Percentiles rank a stretch among this genome's conserved stretches.
Conservation (phyloP, 495 filamentous ascomycete genomes). For the Aspergillus affinis region DNA sequence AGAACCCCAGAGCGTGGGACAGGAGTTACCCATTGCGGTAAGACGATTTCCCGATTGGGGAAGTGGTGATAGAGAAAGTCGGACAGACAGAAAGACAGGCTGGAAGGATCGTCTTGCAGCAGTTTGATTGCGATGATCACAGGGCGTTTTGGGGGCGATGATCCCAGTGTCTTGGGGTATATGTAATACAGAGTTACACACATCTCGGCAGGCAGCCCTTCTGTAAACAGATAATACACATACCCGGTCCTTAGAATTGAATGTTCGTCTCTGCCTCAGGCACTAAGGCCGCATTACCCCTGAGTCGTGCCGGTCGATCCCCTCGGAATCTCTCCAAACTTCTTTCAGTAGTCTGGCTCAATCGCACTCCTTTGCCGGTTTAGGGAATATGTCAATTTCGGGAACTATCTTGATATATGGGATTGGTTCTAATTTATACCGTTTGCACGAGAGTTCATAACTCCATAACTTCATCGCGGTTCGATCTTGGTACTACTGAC, state of each 20-base stretch:
- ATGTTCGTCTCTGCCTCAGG: too few relatives aligned
- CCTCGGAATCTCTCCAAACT: background rate
- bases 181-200: background rate
- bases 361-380: too few relatives aligned
- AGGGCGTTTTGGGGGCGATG: background rate
- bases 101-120: background rate
- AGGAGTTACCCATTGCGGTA: background rate
- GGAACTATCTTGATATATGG: too few relatives aligned
- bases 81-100: background rate
- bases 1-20: background rate
- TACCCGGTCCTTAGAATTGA: too few relatives aligned
- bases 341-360: too few relatives aligned
- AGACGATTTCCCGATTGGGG: background rate
- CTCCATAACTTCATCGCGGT: too few relatives aligned
- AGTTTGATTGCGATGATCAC: background rate
- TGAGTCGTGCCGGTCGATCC: background rate
- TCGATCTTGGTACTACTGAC: too few relatives aligned
- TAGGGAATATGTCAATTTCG: too few relatives aligned
- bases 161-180: background rate
- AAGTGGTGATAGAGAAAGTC: background rate
- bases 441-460: too few relatives aligned
- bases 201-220: too few relatives aligned
- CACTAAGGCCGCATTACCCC: background rate
- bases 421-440: too few relatives aligned
- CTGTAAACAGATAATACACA: too few relatives aligned